A percentile compares a stretch with the other conserved stretches of the same genome.
phyloP scores from a whole-genome alignment of 805 yeast species.

The Lipomyces spencermartinsiae region DNA sequence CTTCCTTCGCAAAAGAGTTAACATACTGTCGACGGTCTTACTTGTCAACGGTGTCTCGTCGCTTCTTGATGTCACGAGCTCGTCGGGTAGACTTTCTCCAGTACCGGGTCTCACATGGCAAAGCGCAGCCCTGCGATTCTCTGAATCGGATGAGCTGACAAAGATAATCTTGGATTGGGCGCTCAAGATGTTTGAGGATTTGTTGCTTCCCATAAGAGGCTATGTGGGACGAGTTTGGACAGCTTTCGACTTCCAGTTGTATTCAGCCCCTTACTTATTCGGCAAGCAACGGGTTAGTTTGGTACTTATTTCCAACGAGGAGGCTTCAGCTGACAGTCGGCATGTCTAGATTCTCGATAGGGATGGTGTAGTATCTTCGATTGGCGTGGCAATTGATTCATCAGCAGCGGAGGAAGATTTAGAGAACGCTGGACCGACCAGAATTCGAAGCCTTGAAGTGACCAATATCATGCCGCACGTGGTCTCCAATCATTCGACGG shows the following conservation, averaged over 20 bases:
- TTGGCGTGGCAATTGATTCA: not conserved
- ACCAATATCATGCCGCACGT: not conserved
- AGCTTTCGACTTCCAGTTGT: not conserved
- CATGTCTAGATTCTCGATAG: not conserved
- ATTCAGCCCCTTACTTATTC: not conserved
- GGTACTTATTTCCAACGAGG: not conserved
- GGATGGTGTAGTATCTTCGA: not conserved
- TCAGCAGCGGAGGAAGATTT: not conserved
- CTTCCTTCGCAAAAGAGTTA: not conserved
- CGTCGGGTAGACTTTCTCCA: not conserved
- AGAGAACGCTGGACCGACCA: not conserved
- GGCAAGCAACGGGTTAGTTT: not conserved
- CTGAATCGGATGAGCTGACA: not conserved
- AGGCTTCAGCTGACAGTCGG: not conserved
- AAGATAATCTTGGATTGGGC: not conserved
- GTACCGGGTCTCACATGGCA: not conserved
- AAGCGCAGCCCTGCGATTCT: not conserved
- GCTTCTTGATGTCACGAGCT: not conserved
- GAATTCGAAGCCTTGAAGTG: not conserved
- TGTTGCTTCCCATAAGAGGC: not conserved
- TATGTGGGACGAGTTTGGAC: no score
- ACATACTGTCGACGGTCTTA: not conserved
- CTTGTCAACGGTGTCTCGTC: not conserved
- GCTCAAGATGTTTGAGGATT: not conserved
- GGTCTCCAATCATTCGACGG: not conserved